Conservation (phyloP, 2,329 filamentous ascomycete species). For the Truncatella angustata region DNA sequence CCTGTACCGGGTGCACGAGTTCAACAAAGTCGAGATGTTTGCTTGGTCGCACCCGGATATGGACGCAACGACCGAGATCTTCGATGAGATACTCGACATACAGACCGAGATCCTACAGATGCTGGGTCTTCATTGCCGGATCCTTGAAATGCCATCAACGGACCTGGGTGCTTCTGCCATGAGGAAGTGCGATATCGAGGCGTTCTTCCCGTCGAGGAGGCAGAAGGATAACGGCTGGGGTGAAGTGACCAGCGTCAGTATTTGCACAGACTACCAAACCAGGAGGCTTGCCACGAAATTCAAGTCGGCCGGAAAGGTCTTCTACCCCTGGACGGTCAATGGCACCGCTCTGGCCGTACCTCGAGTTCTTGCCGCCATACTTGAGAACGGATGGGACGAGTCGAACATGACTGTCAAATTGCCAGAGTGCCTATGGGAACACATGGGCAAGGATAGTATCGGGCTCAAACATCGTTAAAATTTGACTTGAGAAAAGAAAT, state of each 20-base stretch:
- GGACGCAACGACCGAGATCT: slow-evolving; percentile 54
- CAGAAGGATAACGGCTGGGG: slow-evolving; percentile 74
- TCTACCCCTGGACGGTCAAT: slow-evolving; percentile 88
- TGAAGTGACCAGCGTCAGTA: slow-evolving; percentile 85
- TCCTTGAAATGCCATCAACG: slow-evolving; percentile 86
- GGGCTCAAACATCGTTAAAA: slow-evolving; percentile 33
- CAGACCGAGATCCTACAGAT: slow-evolving; percentile 79
- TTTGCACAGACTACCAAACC: slow-evolving; percentile 94
- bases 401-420: slow-evolving; percentile 64
- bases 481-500: neutral
- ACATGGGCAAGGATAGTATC: slow-evolving; percentile 76
- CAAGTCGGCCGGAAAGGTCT: slow-evolving; percentile 54
- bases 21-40: slow-evolving; percentile 98
- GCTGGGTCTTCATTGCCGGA: slow-evolving; percentile 78
- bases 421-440: slow-evolving; percentile 75
- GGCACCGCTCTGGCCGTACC: slow-evolving; percentile 92
- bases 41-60: slow-evolving; percentile 73
- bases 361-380: slow-evolving; percentile 79
- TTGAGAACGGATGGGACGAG: slow-evolving; percentile 91
- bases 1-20: slow-evolving; percentile 95
- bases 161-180: slow-evolving; percentile 88
- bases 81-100: slow-evolving; percentile 82
- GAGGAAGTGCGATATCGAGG: slow-evolving; percentile 91
- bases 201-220: slow-evolving; percentile 72
- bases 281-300: slow-evolving; percentile 76